These are phyloP conservation scores for Plectranthus barbatus DNA, from an alignment of 257 asterid species.

Conservation along the genomic window DNA sequence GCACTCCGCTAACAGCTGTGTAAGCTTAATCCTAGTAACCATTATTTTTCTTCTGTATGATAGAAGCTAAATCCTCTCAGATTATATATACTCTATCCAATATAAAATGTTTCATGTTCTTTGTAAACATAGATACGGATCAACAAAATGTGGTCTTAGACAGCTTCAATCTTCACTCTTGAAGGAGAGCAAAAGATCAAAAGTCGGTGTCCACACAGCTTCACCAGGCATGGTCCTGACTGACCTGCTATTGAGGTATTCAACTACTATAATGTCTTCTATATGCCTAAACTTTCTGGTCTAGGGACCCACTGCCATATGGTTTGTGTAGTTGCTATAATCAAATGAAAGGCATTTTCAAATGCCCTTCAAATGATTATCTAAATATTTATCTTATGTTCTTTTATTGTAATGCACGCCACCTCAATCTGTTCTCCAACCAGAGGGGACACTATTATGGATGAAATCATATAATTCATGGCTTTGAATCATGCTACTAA, in stretches of 20 bases:
- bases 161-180: slow-evolving; percentile 94
- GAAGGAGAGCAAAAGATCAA: slow-evolving; percentile 65
- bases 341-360: neutral
- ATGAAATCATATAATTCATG: neutral
- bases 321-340: neutral
- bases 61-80: slow-evolving; percentile 9
- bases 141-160: slow-evolving; percentile 96
- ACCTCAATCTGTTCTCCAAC: too few relatives aligned
- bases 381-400: neutral
- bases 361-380: neutral
- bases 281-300: neutral
- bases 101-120: slow-evolving; percentile 4
- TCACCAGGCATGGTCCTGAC: slow-evolving; percentile 99
- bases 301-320: neutral
- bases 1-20: slow-evolving; percentile 98
- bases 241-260: slow-evolving; percentile 80
- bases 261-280: neutral
- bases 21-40: slow-evolving; percentile 30
- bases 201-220: slow-evolving; percentile 95
- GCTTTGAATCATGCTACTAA: neutral
- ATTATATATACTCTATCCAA: neutral
- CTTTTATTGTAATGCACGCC: neutral
- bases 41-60: neutral
- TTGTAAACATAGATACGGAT: slow-evolving; percentile 58
- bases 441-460: neutral